phyloP scores from a whole-genome alignment of 805 yeast species.

The Yamadazyma nakazawae region DNA sequence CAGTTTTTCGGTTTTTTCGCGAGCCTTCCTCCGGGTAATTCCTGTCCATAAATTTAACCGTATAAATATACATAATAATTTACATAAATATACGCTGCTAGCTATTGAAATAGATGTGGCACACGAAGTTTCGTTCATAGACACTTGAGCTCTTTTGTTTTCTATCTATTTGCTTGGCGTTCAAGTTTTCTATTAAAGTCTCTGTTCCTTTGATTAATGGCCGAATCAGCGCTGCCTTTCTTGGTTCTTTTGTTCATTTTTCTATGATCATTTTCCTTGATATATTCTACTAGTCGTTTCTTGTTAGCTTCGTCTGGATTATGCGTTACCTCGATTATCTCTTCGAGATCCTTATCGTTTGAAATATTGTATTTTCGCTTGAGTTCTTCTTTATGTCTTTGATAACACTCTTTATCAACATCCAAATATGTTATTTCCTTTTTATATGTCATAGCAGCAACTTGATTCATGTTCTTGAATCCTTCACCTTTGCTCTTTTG shows the following conservation, averaged over 20 bases:
- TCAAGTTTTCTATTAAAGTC: conserved; percentile 69
- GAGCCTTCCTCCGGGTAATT: conserved; percentile 6
- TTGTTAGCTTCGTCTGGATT: conserved; percentile 29
- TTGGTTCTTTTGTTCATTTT: conserved; percentile 26
- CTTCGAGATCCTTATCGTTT: neutral
- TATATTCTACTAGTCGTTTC: conserved; percentile 27
- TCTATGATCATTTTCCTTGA: conserved; percentile 34
- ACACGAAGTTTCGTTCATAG: too few relatives aligned
- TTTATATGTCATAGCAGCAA: conserved; percentile 60
- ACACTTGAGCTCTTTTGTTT: too few relatives aligned
- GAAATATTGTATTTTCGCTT: neutral
- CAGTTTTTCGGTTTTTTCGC: conserved; percentile 3
- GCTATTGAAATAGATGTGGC: neutral
- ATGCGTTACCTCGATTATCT: neutral
- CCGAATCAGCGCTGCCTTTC: conserved; percentile 32
- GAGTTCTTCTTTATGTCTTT: conserved; percentile 5
- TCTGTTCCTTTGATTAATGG: conserved; percentile 68
- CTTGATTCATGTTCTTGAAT: conserved; percentile 47
- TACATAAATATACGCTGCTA: neutral
- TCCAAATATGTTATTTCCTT: conserved; percentile 44
- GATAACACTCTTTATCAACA: conserved; percentile 42
- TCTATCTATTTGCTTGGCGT: conserved; percentile 38
- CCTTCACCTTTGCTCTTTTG: conserved; percentile 27
- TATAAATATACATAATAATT: neutral
- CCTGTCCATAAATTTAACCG: neutral